Evolutionary conservation across 495 filamentous ascomycete genomes (phyloP), one percentile per base, ranked within the genome.

Genomic region (Parmelia sp.): DNA sequence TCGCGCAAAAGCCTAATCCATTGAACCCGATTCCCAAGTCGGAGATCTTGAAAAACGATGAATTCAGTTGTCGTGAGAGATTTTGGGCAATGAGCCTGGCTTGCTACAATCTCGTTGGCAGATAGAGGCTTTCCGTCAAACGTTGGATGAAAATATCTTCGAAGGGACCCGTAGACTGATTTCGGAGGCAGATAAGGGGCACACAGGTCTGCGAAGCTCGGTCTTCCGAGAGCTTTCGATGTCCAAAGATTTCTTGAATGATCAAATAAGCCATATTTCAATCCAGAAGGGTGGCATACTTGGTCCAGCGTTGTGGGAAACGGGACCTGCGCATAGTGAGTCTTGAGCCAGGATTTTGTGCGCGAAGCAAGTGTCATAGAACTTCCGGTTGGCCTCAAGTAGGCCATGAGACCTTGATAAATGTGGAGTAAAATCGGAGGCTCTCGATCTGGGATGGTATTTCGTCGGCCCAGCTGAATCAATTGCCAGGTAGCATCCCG

Each of bases 71-170:
- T 58, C 33, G 75, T 77, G 23, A 84, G 58, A 5, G 73, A 70
- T 7, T 70, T 42, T 1, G 84, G 82, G 58, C 82, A 84, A 29
- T 73, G 71, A 0, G 69, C 75, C 57, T 85, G 80, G 33, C 74
- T 81, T 1, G 83, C 84, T 39, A 88, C 75, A 5, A 82, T 70
- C 59, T 84, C 72, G 71, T 86, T 82, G 35, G 79, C 85, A 11
- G 80, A 79, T 29, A 76, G 82, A 10, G 78, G 79, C 27, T 78
- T 69, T 0, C 66, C 36, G 2, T 64, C 65, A n/a, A 65, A 64
- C 12, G 67, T 49, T 23, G 67, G 66, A 49, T 73, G 25, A 0
- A 62, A 21, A 15, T 62, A 70, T 12, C 57, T 35, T 27, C 76
- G 56, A 10, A 62, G 36, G 9, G 63, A 63, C 40, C 65, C 65